Conservation (phyloP, 2,329 filamentous ascomycete species). For the Colletotrichum spinosum region DNA sequence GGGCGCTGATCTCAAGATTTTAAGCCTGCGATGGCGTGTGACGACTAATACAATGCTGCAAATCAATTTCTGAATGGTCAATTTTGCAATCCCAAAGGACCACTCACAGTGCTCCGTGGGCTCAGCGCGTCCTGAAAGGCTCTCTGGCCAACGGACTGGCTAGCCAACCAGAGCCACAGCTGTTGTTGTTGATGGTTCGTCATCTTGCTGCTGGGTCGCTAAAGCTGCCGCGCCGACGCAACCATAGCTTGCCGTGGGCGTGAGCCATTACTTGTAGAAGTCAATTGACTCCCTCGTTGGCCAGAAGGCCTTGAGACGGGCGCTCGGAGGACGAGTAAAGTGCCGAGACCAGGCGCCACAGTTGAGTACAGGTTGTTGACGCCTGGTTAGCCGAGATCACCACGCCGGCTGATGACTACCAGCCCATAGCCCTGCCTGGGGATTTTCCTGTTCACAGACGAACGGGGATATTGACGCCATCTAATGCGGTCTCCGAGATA, state of each 20-base stretch:
- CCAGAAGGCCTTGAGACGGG: neutral
- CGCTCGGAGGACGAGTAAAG: slow-evolving; percentile 13
- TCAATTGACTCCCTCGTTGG: slow-evolving; percentile 4
- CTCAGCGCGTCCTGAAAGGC: slow-evolving; percentile 28
- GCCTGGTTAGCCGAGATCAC: slow-evolving; percentile 5
- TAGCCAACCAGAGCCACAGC: slow-evolving; percentile 18
- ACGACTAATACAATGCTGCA: slow-evolving; percentile 18
- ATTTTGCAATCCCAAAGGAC: neutral
- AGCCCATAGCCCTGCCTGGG: too few species aligned
- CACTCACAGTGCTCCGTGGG: slow-evolving; percentile 23
- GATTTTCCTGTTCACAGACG: neutral
- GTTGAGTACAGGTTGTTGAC: neutral
- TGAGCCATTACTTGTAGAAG: neutral
- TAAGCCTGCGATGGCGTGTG: slow-evolving; percentile 10
- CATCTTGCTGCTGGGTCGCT: neutral
- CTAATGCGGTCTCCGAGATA: neutral
- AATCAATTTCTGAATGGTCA: slow-evolving; percentile 25
- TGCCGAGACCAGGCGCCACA: slow-evolving; percentile 9
- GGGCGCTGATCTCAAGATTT: neutral
- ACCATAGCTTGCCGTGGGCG: neutral
- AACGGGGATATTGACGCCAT: slow-evolving; percentile 1
- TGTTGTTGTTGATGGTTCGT: neutral
- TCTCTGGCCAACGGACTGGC: slow-evolving; percentile 7
- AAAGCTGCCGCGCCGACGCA: neutral
- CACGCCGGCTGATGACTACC: neutral